Evolutionary conservation across 73 alveolate genomes (phyloP), one percentile per base, ranked within the genome.

Genomic region (Uronychia setigera): DNA sequence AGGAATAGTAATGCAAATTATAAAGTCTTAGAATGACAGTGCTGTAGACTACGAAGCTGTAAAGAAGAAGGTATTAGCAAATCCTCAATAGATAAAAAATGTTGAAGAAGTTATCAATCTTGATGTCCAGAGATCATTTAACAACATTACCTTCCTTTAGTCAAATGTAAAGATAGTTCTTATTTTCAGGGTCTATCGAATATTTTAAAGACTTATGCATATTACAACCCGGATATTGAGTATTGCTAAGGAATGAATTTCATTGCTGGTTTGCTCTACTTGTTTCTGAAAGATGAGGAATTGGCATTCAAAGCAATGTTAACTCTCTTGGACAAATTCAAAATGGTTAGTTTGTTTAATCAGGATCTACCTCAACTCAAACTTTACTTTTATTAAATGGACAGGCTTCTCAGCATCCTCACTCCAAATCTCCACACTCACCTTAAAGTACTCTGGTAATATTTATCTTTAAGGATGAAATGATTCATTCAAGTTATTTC

Each of bases 161-260:
- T 76, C 35, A n/a, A n/a, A n/a, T n/a, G n/a, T n/a, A n/a, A n/a
- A n/a, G n/a, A n/a, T n/a, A n/a, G n/a, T n/a, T n/a, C n/a, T n/a
- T n/a, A n/a, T n/a, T n/a, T n/a, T 19, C 33, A 28, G 26, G 60
- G 34, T 26, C 80, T 96, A 32, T 88, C 87, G 33, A 95, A 95
- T 74, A 89, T 97, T 29, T 90, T 97, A 60, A 76, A 85, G 57
- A 92, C 98, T 0, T 91, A 91, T 35, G 99, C 99, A 0, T 89
- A 89, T 79, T 87, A 90, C 77, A 93, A 95, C 81, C 97, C 99
- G 14, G 97, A 88, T 74, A 88, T 97, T 33, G 98, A 97, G 35
- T 97, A 97, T 79, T 97, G 99, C 88, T 97, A 97, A 94, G 98
- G 99, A 60, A 94, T 97, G 99, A 97, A 97, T 86, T 97, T 97